Evolutionary conservation across 2,329 filamentous ascomycete genomes (phyloP).

Genomic region (Verticillium klebahnii): DNA sequence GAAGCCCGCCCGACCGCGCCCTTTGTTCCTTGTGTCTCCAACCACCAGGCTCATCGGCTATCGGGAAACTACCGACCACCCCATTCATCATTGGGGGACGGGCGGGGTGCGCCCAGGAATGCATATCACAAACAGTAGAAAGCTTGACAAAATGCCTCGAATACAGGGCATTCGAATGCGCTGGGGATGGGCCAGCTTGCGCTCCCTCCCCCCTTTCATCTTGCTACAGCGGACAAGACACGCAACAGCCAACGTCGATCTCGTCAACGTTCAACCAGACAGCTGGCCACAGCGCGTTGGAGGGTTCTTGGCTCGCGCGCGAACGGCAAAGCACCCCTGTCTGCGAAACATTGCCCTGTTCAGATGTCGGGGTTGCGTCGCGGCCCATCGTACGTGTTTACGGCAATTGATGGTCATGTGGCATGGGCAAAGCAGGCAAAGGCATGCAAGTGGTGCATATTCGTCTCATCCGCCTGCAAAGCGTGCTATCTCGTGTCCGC

Average conservation of each 20-base stretch:
- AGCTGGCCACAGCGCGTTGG: neutral
- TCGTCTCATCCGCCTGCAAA: neutral
- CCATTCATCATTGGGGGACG: neutral
- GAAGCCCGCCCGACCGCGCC: neutral
- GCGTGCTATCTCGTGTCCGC: neutral
- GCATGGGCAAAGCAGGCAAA: neutral
- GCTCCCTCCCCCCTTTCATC: neutral
- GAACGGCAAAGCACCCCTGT: neutral
- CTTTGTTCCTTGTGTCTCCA: neutral
- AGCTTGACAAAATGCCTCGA: neutral
- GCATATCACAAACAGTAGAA: neutral
- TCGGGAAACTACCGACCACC: slow-evolving; percentile 2
- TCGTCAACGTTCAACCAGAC: neutral
- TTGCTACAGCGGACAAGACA: neutral
- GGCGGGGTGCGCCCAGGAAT: neutral
- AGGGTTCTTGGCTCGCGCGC: neutral
- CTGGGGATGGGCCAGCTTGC: neutral
- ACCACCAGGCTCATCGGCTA: slow-evolving; percentile 1
- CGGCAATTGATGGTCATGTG: neutral
- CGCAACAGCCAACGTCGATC: neutral
- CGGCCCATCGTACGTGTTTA: neutral
- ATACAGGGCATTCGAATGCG: neutral
- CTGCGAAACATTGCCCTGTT: neutral
- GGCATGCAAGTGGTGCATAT: neutral
- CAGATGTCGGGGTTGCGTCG: neutral